phyloP scores from a whole-genome alignment of 2,329 filamentous ascomycete species.

The Neurospora sp. region DNA sequence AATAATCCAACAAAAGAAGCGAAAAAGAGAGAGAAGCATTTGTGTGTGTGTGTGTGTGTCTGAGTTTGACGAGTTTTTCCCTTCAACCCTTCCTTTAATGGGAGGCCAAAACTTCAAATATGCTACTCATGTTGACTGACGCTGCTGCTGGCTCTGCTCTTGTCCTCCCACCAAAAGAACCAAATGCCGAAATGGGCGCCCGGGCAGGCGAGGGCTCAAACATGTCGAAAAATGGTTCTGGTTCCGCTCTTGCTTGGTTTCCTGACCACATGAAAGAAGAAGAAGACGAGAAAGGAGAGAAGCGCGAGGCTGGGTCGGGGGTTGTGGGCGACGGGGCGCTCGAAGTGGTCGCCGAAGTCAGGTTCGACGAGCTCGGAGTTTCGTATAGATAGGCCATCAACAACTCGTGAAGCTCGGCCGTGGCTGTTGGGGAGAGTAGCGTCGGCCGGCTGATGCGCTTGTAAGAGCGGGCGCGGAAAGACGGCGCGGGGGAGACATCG shows the following conservation, averaged over 20 bases:
- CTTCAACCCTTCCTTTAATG: slow-evolving; percentile 3
- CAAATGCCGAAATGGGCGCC: slow-evolving; percentile 5
- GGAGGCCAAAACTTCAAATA: slow-evolving; percentile 17
- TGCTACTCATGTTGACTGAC: slow-evolving; percentile 15
- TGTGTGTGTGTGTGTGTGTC: neutral
- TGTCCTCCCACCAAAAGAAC: slow-evolving; percentile 2
- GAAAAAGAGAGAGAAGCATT: neutral
- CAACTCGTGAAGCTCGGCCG: slow-evolving; percentile 16
- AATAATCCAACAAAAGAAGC: neutral
- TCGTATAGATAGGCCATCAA: slow-evolving; percentile 16
- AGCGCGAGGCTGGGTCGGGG: slow-evolving; percentile 6
- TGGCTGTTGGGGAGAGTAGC: slow-evolving; percentile 17
- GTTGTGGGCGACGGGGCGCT: slow-evolving; percentile 15
- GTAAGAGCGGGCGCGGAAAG: slow-evolving; percentile 12
- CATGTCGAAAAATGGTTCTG: slow-evolving; percentile 13
- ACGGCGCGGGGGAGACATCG: neutral
- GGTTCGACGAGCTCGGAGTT: neutral
- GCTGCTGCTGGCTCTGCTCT: slow-evolving; percentile 6
- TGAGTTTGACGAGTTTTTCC: neutral
- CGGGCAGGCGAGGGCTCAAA: slow-evolving; percentile 17
- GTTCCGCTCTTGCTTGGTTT: slow-evolving; percentile 4
- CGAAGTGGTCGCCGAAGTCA: slow-evolving; percentile 9
- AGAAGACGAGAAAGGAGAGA: slow-evolving; percentile 8
- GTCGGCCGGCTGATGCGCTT: slow-evolving; percentile 17
- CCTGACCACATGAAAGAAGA: neutral